phyloP scores from a whole-genome alignment of 805 yeast genomes.

The Pichia membranifaciens region DNA sequence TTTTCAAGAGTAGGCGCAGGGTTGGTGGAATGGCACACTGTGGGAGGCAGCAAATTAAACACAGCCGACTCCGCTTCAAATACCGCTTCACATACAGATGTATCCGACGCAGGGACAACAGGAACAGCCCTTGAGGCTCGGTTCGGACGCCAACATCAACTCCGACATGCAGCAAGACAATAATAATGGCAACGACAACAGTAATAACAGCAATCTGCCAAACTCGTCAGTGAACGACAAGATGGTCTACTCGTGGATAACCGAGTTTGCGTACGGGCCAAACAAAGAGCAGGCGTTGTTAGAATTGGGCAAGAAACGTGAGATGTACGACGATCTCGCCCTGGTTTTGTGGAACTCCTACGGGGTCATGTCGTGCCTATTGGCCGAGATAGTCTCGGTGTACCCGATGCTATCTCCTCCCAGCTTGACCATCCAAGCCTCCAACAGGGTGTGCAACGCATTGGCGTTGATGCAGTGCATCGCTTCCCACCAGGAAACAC shows the following conservation, averaged over 20 bases:
- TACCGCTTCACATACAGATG: too few species aligned
- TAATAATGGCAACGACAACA: not conserved
- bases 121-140: too few species aligned
- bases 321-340: slow-evolving; percentile 90
- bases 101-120: too few species aligned
- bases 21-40: too few species aligned
- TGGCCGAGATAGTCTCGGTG: slow-evolving; percentile 85
- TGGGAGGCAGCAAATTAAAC: too few species aligned
- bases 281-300: slow-evolving; percentile 88
- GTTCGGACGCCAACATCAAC: not conserved
- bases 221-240: slow-evolving; percentile 56
- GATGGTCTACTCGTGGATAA: slow-evolving; percentile 83
- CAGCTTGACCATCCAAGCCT: slow-evolving; percentile 72
- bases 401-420: slow-evolving; percentile 90
- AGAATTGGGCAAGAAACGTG: slow-evolving; percentile 90
- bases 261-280: slow-evolving; percentile 84
- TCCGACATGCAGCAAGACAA: not conserved
- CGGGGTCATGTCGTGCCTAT: slow-evolving; percentile 89
- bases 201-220: not conserved
- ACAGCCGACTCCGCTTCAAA: too few species aligned
- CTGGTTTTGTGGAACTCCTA: slow-evolving; percentile 90
- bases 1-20: too few species aligned
- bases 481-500: slow-evolving; percentile 89
- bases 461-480: slow-evolving; percentile 92
- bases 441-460: slow-evolving; percentile 94